Evolutionary conservation across 129 eudicot genomes (phyloP).

Genomic region (Artemisia argyi): DNA sequence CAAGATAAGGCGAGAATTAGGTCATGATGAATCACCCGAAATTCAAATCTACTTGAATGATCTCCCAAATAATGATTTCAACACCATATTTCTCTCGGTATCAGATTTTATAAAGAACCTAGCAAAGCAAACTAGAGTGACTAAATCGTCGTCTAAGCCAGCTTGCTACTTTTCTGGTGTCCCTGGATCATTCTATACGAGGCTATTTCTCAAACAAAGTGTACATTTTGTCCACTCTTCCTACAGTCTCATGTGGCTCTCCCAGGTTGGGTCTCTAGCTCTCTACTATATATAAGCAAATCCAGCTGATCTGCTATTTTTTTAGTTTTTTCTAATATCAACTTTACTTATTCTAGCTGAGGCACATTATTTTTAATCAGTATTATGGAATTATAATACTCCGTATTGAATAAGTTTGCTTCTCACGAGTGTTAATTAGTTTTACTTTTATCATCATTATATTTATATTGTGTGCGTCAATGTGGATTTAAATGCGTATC

Average conservation of each 20-base stretch:
- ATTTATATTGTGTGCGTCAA: no score
- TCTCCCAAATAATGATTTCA: conserved; percentile 85
- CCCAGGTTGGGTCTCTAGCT: conserved; percentile 35
- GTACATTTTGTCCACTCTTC: conserved; percentile 81
- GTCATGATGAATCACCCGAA: conserved; percentile 38
- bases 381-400: no score
- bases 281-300: no score
- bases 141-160: conserved; percentile 17
- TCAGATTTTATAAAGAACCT: conserved; percentile 42
- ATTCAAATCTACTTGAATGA: conserved; percentile 67
- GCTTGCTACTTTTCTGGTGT: conserved; percentile 56
- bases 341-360: no score
- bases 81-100: conserved; percentile 52
- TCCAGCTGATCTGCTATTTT: no score
- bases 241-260: conserved; percentile 80
- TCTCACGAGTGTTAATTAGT: no score
- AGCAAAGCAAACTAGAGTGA: conserved; percentile 26
- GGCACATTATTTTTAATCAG: no score
- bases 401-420: no score
- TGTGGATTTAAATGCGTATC: no score
- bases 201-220: conserved; percentile 48
- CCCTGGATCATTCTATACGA: conserved; percentile 69
- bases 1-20: conserved; percentile 27
- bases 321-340: no score
- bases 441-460: no score